phyloP scores from a whole-genome alignment of 768 basidiomycete genomes.

The Calocybe indica region DNA sequence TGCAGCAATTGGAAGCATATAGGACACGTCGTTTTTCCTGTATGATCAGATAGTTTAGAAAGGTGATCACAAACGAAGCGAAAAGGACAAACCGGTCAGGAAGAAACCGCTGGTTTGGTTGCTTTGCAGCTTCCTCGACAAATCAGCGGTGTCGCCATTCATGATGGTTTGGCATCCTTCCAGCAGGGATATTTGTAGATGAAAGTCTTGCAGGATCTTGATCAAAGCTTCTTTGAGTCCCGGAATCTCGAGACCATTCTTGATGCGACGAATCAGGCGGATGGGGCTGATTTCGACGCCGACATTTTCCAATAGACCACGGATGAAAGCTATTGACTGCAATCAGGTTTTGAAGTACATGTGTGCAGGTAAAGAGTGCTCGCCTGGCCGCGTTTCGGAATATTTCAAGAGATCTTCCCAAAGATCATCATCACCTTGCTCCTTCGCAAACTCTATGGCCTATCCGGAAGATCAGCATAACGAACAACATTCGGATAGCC shows the following conservation, averaged over 20 bases:
- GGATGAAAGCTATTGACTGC: slow-evolving; percentile 70
- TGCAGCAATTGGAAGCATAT: slow-evolving; percentile 60
- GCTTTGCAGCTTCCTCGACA: slow-evolving; percentile 61
- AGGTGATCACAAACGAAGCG: neutral
- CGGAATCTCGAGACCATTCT: slow-evolving; percentile 94
- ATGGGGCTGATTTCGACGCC: slow-evolving; percentile 96
- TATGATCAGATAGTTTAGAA: neutral
- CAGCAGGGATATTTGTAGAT: slow-evolving; percentile 86
- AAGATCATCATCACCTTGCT: slow-evolving; percentile 93
- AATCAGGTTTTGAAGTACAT: slow-evolving; percentile 2
- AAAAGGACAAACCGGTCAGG: slow-evolving; percentile 45
- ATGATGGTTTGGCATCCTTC: slow-evolving; percentile 90
- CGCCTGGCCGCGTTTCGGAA: slow-evolving; percentile 89
- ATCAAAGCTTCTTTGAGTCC: slow-evolving; percentile 91
- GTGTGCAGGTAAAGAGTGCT: slow-evolving; percentile 12
- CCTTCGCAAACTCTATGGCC: slow-evolving; percentile 98
- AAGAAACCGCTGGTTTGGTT: slow-evolving; percentile 81
- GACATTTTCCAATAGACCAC: slow-evolving; percentile 91
- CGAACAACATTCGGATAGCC: neutral
- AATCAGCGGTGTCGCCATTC: slow-evolving; percentile 71
- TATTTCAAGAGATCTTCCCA: slow-evolving; percentile 97
- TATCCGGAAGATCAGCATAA: slow-evolving; percentile 16
- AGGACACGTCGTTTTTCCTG: slow-evolving; percentile 62
- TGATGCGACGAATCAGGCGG: slow-evolving; percentile 88
- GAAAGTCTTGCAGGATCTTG: slow-evolving; percentile 96